Conservation (phyloP, 495 filamentous ascomycete species). For the Penicillium lividum region DNA sequence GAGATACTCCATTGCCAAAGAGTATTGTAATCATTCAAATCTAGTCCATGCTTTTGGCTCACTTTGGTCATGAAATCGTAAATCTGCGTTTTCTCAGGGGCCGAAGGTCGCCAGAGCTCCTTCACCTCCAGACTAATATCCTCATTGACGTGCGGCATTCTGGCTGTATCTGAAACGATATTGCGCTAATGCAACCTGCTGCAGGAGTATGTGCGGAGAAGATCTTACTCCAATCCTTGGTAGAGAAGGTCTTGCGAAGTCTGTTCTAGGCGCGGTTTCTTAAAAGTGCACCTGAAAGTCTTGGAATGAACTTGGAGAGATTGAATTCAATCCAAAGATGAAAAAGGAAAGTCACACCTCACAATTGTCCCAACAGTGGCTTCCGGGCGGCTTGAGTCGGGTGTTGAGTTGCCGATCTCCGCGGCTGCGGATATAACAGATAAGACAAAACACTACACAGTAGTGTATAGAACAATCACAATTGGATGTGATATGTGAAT, state of each 20-base stretch:
- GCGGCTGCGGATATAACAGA: conserved; percentile 23
- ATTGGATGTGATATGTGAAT: not conserved
- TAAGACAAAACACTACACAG: not conserved
- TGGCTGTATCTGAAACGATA: not conserved
- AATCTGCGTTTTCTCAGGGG: conserved; percentile 66
- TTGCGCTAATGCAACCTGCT: not conserved
- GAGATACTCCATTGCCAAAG: conserved; percentile 84
- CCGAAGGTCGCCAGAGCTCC: conserved; percentile 73
- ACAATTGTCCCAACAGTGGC: conserved; percentile 20
- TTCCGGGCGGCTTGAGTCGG: conserved; percentile 23
- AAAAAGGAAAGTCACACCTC: conserved; percentile 10
- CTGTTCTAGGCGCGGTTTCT: not conserved
- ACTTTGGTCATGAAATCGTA: conserved; percentile 68
- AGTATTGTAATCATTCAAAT: conserved; percentile 63
- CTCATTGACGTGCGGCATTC: conserved; percentile 33
- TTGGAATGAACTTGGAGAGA: conserved; percentile 10
- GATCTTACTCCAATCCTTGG: not conserved
- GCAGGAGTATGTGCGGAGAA: not conserved
- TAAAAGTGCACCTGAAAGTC: not conserved
- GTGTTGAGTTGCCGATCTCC: conserved; percentile 15
- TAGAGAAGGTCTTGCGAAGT: not conserved
- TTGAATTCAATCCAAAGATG: conserved; percentile 11
- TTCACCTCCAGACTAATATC: conserved; percentile 23
- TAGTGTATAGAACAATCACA: not conserved
- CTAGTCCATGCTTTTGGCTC: conserved; percentile 63